Conservation (phyloP, 306 rosid genomes). For the Leucaena leucocephala region DNA sequence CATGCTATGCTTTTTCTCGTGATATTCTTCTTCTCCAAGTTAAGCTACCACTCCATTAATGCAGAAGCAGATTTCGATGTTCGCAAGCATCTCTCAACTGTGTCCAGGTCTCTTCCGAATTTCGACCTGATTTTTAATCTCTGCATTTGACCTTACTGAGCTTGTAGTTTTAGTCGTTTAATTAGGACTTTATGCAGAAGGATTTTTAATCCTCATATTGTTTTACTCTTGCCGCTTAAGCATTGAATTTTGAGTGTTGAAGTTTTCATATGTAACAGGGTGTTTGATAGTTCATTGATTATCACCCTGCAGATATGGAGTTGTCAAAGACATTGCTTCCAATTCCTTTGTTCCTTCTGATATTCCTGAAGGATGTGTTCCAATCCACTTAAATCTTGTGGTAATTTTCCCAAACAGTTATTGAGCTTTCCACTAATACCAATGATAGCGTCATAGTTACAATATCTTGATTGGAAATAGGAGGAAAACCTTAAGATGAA, state of each 20-base stretch:
- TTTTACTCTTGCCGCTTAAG: not conserved
- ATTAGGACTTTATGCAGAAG: too few relatives aligned
- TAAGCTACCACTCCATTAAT: slow-evolving; percentile 29
- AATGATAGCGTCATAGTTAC: not conserved
- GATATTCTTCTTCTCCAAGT: slow-evolving; percentile 30
- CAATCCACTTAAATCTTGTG: slow-evolving; percentile 89
- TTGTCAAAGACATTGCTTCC: slow-evolving; percentile 48
- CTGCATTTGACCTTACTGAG: not conserved
- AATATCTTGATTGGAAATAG: not conserved
- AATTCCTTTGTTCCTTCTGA: slow-evolving; percentile 47
- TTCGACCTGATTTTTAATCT: not conserved
- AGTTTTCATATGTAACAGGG: not conserved
- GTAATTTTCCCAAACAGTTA: slow-evolving; percentile 36
- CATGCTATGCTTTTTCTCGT: slow-evolving; percentile 26
- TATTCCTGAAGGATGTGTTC: slow-evolving; percentile 73
- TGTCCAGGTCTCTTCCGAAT: slow-evolving; percentile 57
- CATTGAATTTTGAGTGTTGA: not conserved
- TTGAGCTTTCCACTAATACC: too few relatives aligned
- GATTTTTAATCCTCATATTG: not conserved
- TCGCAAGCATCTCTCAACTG: slow-evolving; percentile 76
- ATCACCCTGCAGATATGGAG: slow-evolving; percentile 63
- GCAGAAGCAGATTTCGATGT: slow-evolving; percentile 66
- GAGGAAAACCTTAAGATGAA: not conserved
- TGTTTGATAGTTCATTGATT: slow-evolving; percentile 1
- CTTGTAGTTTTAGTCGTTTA: not conserved